These are phyloP conservation scores for Phytophthora pluvialis DNA, from an alignment of 352 stramenopile species.

Conservation along the genomic window DNA sequence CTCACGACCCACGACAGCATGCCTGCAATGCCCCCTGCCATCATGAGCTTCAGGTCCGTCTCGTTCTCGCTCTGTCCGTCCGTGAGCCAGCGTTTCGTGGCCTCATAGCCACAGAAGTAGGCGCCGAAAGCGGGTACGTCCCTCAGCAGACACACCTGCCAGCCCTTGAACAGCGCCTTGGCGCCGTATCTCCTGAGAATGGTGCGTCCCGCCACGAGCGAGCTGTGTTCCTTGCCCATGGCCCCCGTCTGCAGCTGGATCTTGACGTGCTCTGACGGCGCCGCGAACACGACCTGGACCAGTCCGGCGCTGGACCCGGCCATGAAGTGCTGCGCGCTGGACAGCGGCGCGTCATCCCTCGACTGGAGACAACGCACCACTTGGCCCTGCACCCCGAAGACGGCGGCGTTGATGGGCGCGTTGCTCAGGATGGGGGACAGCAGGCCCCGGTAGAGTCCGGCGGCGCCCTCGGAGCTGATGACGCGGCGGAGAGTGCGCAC, in stretches of 20 bases:
- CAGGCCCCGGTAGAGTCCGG: slow-evolving; percentile 77
- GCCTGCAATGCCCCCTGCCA: slow-evolving; percentile 76
- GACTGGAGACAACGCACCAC: slow-evolving; percentile 51
- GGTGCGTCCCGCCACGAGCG: slow-evolving; percentile 53
- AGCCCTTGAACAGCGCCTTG: slow-evolving; percentile 66
- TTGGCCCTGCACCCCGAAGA: slow-evolving; percentile 81
- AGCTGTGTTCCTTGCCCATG: slow-evolving; percentile 52
- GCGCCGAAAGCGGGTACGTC: slow-evolving; percentile 82
- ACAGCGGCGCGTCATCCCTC: slow-evolving; percentile 34
- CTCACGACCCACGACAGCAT: slow-evolving; percentile 83
- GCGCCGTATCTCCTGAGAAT: slow-evolving; percentile 51
- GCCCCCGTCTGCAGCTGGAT: slow-evolving; percentile 82
- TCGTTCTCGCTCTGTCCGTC: slow-evolving; percentile 61
- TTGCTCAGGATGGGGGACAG: slow-evolving; percentile 84
- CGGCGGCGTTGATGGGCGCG: slow-evolving; percentile 85
- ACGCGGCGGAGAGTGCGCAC: slow-evolving; percentile 61
- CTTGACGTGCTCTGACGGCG: slow-evolving; percentile 83
- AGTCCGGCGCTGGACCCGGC: slow-evolving; percentile 65
- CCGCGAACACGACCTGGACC: slow-evolving; percentile 75
- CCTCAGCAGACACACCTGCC: slow-evolving; percentile 69
- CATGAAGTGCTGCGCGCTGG: slow-evolving; percentile 56
- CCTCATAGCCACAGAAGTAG: slow-evolving; percentile 86
- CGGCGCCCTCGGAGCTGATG: slow-evolving; percentile 56
- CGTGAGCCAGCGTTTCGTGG: slow-evolving; percentile 64
- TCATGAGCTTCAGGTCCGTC: slow-evolving; percentile 71